Percentiles rank a stretch among this genome's conserved stretches.
Evolutionary conservation across 805 yeast species (phyloP).

Genomic region (Zygoascus ofunaensis): DNA sequence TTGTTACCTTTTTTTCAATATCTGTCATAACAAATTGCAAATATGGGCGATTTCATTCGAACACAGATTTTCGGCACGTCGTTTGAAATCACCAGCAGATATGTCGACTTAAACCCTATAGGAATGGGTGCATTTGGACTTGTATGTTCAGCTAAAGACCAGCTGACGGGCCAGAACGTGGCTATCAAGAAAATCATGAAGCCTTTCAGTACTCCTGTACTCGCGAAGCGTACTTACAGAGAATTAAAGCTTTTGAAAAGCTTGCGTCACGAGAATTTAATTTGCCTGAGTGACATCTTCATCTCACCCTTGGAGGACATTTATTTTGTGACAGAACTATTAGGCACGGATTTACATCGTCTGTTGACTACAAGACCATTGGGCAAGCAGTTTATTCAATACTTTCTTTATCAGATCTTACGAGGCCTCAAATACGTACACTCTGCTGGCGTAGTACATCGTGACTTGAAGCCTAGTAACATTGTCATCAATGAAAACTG

Average conservation of each 20-base stretch:
- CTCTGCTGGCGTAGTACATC: slow-evolving; percentile 84
- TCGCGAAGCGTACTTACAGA: slow-evolving; percentile 94
- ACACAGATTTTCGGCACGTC: slow-evolving; percentile 94
- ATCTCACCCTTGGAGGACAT: slow-evolving; percentile 92
- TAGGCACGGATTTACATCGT: slow-evolving; percentile 93
- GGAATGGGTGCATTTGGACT: slow-evolving; percentile 99
- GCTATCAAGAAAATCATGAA: slow-evolving; percentile 98
- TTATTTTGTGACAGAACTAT: slow-evolving; percentile 88
- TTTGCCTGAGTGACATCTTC: slow-evolving; percentile 87
- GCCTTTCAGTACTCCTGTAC: slow-evolving; percentile 88
- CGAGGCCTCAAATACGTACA: slow-evolving; percentile 86
- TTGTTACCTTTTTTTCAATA: no score
- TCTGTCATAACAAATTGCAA: no score
- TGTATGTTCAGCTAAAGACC: slow-evolving; percentile 93
- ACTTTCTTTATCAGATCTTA: slow-evolving; percentile 85
- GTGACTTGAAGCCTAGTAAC: slow-evolving; percentile 76
- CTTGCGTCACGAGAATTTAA: slow-evolving; percentile 87
- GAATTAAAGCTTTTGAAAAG: slow-evolving; percentile 91
- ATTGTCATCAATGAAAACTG: slow-evolving; percentile 83
- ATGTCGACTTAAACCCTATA: slow-evolving; percentile 88
- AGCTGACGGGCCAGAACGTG: slow-evolving; percentile 80
- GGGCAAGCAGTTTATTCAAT: slow-evolving; percentile 93
- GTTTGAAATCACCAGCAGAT: slow-evolving; percentile 81
- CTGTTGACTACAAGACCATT: slow-evolving; percentile 85
- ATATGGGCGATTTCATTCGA: slow-evolving; percentile 31